These are phyloP conservation scores for Thielaviopsis populi DNA, from an alignment of 2,329 filamentous ascomycete species.

Conservation along the genomic window DNA sequence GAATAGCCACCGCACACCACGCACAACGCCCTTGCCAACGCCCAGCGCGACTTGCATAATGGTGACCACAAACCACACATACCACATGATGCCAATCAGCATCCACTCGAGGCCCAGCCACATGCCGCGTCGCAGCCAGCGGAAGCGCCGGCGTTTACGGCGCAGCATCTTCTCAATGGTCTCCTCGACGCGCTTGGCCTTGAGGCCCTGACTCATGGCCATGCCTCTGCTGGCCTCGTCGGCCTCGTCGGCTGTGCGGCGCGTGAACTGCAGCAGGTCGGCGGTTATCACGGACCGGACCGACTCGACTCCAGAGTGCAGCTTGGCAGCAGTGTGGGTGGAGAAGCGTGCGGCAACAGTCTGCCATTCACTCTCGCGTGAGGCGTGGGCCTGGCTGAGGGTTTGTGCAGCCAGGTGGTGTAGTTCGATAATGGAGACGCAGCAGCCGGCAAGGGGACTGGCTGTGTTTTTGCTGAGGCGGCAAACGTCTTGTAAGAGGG, in stretches of 20 bases:
- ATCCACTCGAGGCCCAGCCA: slow-evolving; percentile 80
- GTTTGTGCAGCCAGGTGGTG: slow-evolving; percentile 40
- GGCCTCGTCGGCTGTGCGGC: slow-evolving; percentile 58
- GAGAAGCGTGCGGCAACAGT: slow-evolving; percentile 44
- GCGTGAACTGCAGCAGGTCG: slow-evolving; percentile 46
- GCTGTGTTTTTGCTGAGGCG: slow-evolving; percentile 25
- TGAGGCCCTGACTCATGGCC: slow-evolving; percentile 59
- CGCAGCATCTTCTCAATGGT: slow-evolving; percentile 62
- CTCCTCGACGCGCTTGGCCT: slow-evolving; percentile 68
- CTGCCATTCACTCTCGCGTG: slow-evolving; percentile 41
- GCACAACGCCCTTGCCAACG: slow-evolving; percentile 42
- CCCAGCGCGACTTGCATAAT: slow-evolving; percentile 52
- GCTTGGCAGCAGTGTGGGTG: slow-evolving; percentile 38
- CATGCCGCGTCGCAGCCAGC: slow-evolving; percentile 59
- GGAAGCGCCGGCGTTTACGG: slow-evolving; percentile 49
- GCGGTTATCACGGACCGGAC: slow-evolving; percentile 34
- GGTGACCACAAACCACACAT: slow-evolving; percentile 80
- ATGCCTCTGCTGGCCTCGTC: slow-evolving; percentile 66
- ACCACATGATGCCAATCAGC: slow-evolving; percentile 83
- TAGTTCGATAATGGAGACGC: slow-evolving; percentile 29
- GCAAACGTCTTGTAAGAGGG: slow-evolving; percentile 32
- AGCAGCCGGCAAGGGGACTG: slow-evolving; percentile 21
- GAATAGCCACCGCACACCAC: slow-evolving; percentile 61
- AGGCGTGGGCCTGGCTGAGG: slow-evolving; percentile 32
- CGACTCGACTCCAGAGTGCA: slow-evolving; percentile 34